Conservation (phyloP, 2,329 filamentous ascomycete species). For the Cladorrhinum sp. region DNA sequence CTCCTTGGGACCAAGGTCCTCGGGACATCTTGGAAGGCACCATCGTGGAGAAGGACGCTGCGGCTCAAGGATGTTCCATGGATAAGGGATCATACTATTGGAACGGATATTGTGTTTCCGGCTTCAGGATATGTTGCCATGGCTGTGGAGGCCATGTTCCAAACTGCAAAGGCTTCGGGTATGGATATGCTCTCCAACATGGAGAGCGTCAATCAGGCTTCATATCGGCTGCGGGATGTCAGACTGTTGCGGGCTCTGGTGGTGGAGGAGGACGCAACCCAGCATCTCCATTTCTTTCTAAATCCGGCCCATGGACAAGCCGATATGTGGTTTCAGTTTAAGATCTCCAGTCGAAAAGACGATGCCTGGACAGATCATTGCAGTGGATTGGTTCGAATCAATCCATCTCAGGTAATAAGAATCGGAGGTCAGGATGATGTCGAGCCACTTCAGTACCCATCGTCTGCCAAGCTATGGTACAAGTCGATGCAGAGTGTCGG, state of each 20-base stretch:
- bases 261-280: constrained; percentile 17
- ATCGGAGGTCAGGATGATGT: not conserved
- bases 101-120: constrained; percentile 42
- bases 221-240: constrained; percentile 6
- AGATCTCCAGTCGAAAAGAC: constrained; percentile 14
- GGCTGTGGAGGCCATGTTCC: constrained; percentile 21
- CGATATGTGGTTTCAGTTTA: constrained; percentile 29
- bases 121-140: constrained; percentile 38
- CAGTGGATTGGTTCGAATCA: constrained; percentile 22
- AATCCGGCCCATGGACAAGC: constrained; percentile 10
- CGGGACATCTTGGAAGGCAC: constrained; percentile 15
- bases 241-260: constrained; percentile 25
- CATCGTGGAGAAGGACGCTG: constrained; percentile 15
- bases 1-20: constrained; percentile 36
- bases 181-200: not conserved
- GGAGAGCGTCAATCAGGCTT: not conserved
- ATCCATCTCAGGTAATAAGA: constrained; percentile 12
- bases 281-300: constrained; percentile 12
- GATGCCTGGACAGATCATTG: constrained; percentile 22
- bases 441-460: constrained; percentile 3
- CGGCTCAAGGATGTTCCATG: constrained; percentile 33
- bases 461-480: constrained; percentile 28
- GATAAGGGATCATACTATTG: constrained; percentile 44
- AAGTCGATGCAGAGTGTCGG: constrained; percentile 30
- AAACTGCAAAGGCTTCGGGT: not conserved